phyloP scores from a whole-genome alignment of 805 yeast genomes.

The Metschnikowia kunwiensis region DNA sequence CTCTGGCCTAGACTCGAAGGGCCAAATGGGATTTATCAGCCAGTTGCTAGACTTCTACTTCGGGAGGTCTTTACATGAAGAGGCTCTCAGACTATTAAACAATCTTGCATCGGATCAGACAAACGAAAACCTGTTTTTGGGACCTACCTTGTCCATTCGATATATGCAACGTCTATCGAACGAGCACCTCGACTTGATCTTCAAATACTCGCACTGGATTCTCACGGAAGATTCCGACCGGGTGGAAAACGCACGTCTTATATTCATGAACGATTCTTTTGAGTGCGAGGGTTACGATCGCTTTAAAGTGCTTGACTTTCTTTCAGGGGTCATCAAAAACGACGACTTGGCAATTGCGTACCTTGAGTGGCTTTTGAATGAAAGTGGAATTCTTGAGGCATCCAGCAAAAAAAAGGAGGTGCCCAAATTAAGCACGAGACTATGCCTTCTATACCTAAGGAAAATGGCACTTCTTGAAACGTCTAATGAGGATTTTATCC shows the following conservation, averaged over 20 bases:
- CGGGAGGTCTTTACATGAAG: constrained; percentile 56
- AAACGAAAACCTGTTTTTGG: constrained; percentile 23
- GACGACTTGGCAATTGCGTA: constrained; percentile 39
- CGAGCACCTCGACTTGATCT: constrained; percentile 49
- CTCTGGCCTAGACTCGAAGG: constrained; percentile 22
- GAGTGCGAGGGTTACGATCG: constrained; percentile 59
- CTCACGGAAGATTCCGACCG: constrained; percentile 26
- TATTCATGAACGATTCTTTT: constrained; percentile 66
- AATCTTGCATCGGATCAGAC: constrained; percentile 19
- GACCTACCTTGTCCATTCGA: constrained; percentile 46
- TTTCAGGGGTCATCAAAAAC: constrained; percentile 29
- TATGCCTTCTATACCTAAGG: constrained; percentile 33
- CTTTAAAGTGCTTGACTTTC: constrained; percentile 49
- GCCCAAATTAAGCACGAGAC: constrained; percentile 33
- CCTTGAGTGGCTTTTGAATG: constrained; percentile 40
- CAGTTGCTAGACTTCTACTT: constrained; percentile 79
- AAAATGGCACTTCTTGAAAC: constrained; percentile 17
- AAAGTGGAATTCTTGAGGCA: constrained; percentile 30
- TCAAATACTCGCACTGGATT: constrained; percentile 55
- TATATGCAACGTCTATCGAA: constrained; percentile 57
- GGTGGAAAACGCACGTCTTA: constrained; percentile 29
- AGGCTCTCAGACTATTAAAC: constrained; percentile 63
- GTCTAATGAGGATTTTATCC: constrained; percentile 12
- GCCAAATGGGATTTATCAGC: constrained; percentile 42
- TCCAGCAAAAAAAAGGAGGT: constrained; percentile 16